Conservation (phyloP, 169 alveolate genomes). For the Plasmodium coatneyi region DNA sequence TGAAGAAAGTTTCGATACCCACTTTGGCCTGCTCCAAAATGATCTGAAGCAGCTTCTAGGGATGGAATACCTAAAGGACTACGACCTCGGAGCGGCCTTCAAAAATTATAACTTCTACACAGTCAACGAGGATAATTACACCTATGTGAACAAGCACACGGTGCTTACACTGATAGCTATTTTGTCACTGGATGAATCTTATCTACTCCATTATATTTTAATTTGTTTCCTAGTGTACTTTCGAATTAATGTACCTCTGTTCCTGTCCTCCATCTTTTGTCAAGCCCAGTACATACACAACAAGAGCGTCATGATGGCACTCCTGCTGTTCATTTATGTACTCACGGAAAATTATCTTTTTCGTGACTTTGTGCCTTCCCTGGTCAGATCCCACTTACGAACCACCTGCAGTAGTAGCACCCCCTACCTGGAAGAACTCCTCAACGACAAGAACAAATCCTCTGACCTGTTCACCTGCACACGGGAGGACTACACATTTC, state of each 20-base stretch:
- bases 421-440: neutral
- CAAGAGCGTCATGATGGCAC: conserved; percentile 16
- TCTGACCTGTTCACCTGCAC: conserved; percentile 19
- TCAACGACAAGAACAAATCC: conserved; percentile 24
- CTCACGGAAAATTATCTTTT: conserved; percentile 54
- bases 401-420: neutral
- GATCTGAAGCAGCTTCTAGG: conserved; percentile 23
- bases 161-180: conserved; percentile 29
- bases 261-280: conserved; percentile 13
- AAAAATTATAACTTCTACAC: conserved; percentile 34
- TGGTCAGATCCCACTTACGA: conserved; percentile 20
- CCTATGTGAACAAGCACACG: conserved; percentile 34
- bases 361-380: neutral
- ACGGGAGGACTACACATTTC: conserved; percentile 1
- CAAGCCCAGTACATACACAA: conserved; percentile 65
- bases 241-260: conserved; percentile 16
- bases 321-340: conserved; percentile 18
- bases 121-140: conserved; percentile 48
- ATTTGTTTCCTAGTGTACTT: conserved; percentile 43
- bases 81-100: conserved; percentile 5
- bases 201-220: conserved; percentile 35
- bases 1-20: conserved; percentile 21
- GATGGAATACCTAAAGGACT: conserved; percentile 27
- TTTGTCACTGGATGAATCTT: conserved; percentile 26
- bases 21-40: conserved; percentile 7